Conservation (phyloP, 441 rosid genomes). For the Gossypium schwendimanii region DNA sequence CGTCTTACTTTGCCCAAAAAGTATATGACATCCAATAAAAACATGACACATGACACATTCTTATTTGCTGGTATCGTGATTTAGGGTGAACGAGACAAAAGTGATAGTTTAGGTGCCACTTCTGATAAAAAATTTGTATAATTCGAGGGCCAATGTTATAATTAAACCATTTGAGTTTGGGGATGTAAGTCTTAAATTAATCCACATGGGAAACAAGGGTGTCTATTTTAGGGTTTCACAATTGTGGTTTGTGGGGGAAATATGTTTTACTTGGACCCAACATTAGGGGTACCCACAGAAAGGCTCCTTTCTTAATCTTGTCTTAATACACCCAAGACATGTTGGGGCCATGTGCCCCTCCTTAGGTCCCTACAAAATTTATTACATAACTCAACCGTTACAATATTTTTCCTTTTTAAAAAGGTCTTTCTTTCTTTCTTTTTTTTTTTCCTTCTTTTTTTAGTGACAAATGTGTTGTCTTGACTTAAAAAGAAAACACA, state of each 20-base stretch:
- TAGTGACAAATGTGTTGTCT: conserved; percentile 2
- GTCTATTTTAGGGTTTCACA: conserved; percentile 50
- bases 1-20: too few relatives aligned
- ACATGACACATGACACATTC: too few relatives aligned
- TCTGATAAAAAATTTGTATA: too few relatives aligned
- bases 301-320: conserved; percentile 47
- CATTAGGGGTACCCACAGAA: conserved; percentile 36
- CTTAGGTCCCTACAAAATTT: conserved; percentile 29
- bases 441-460: background rate
- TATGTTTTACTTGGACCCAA: conserved; percentile 53
- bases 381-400: conserved; percentile 13
- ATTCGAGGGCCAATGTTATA: too few relatives aligned
- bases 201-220: conserved; percentile 86
- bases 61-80: too few relatives aligned
- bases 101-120: too few relatives aligned
- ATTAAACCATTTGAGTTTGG: conserved; percentile 19
- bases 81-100: too few relatives aligned
- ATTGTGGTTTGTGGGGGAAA: conserved; percentile 49
- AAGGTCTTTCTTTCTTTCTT: background rate
- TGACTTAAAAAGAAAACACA: background rate
- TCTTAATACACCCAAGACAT: conserved; percentile 67
- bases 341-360: conserved; percentile 51
- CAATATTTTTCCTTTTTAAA: background rate
- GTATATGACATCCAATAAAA: too few relatives aligned
- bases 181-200: conserved; percentile 60